phyloP scores from a whole-genome alignment of 2,329 filamentous ascomycete genomes.

The Pseudocercospora fijiensis region DNA sequence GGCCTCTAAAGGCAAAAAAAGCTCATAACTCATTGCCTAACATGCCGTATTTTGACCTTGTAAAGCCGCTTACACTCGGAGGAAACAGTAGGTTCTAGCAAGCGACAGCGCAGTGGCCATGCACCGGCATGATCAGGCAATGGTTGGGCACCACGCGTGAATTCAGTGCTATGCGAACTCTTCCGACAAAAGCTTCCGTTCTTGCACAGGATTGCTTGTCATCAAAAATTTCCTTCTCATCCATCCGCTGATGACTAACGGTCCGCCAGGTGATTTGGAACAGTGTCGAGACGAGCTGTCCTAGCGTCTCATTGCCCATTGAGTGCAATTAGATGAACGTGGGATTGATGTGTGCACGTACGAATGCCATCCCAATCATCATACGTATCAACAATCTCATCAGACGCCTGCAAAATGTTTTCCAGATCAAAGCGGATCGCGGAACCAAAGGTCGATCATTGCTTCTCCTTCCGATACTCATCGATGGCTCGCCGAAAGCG shows the following conservation, averaged over 20 bases:
- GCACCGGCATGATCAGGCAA: neutral
- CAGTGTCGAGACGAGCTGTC: too few species aligned
- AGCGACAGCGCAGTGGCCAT: neutral
- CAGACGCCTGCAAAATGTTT: too few species aligned
- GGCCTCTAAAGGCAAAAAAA: neutral
- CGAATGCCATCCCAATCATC: too few species aligned
- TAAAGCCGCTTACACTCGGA: neutral
- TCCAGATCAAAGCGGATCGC: too few species aligned
- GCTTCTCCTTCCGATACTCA: neutral
- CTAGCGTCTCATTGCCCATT: too few species aligned
- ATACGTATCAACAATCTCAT: too few species aligned
- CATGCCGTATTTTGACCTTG: neutral
- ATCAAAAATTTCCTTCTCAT: neutral
- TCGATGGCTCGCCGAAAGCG: neutral
- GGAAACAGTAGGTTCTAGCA: neutral
- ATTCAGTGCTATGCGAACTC: neutral
- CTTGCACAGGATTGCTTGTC: neutral
- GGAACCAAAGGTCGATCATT: too few species aligned
- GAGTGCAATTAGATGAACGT: too few species aligned
- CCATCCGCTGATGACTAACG: too few species aligned
- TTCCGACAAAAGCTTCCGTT: neutral
- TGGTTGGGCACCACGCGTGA: neutral
- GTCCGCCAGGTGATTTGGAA: too few species aligned
- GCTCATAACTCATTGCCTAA: neutral
- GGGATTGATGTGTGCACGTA: too few species aligned